These are phyloP conservation scores for Brachypodium distachyon DNA, from an alignment of 202 grass and related monocot genomes.

Conservation along the genomic window DNA sequence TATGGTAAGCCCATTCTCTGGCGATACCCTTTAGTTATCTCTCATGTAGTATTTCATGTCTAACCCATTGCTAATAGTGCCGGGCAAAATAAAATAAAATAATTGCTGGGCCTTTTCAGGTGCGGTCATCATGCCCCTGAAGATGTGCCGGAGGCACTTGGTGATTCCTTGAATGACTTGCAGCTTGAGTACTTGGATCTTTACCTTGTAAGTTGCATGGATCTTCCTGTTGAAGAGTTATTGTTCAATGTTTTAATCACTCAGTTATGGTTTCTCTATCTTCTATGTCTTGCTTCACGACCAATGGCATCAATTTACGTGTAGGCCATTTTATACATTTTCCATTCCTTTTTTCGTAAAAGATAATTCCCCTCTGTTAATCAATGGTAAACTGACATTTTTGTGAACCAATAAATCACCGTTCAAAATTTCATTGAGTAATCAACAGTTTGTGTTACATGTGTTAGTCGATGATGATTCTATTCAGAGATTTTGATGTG, in stretches of 20 bases:
- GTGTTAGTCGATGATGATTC: background rate
- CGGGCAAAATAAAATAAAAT: no score
- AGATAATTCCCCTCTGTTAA: background rate
- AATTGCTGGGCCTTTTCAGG: constrained; percentile 41
- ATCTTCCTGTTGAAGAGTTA: constrained; percentile 1
- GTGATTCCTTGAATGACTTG: constrained; percentile 54
- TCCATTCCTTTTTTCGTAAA: background rate
- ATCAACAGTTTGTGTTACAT: background rate
- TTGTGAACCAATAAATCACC: background rate
- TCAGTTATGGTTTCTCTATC: background rate
- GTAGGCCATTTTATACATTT: background rate
- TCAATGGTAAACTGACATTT: background rate
- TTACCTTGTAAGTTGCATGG: constrained; percentile 67
- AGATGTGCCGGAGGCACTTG: constrained; percentile 64
- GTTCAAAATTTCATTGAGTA: background rate
- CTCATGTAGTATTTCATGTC: background rate
- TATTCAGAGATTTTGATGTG: background rate
- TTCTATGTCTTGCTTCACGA: background rate
- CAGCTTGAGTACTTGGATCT: constrained; percentile 91
- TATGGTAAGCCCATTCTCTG: constrained; percentile 42
- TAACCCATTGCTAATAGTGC: background rate
- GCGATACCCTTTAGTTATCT: background rate
- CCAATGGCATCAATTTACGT: background rate
- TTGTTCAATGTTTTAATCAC: background rate
- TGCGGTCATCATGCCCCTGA: constrained; percentile 53